Evolutionary conservation across 495 filamentous ascomycete species (phyloP).

Genomic region (Geopyxis carbonaria): DNA sequence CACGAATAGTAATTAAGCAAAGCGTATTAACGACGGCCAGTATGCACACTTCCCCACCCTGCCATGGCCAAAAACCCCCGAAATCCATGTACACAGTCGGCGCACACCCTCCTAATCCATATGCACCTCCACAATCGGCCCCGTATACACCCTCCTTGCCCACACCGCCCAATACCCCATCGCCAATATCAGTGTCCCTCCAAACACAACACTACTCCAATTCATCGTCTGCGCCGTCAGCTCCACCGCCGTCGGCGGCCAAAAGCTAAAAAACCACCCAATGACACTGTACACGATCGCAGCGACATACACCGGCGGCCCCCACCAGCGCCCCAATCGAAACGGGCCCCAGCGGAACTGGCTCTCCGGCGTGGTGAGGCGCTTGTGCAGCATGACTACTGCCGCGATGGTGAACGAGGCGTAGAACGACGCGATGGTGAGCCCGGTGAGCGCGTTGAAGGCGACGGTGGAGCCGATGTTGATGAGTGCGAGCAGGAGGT

Average conservation of each 20-base stretch:
- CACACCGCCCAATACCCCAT: slow-evolving; percentile 27
- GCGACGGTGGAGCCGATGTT: slow-evolving; percentile 23
- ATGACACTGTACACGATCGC: slow-evolving; percentile 27
- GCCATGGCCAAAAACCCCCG: no score
- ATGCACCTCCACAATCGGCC: neutral
- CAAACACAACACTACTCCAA: slow-evolving; percentile 30
- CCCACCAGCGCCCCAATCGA: slow-evolving; percentile 27
- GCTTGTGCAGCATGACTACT: slow-evolving; percentile 25
- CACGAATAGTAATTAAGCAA: no score
- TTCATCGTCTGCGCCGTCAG: slow-evolving; percentile 31
- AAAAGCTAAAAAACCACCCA: slow-evolving; percentile 33
- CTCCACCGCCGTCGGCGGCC: slow-evolving; percentile 28
- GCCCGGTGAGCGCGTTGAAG: slow-evolving; percentile 34
- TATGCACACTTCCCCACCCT: no score
- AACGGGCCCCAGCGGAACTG: slow-evolving; percentile 30
- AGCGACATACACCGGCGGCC: slow-evolving; percentile 29
- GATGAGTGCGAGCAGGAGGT: neutral
- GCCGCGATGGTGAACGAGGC: slow-evolving; percentile 30
- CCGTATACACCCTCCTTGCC: slow-evolving; percentile 26
- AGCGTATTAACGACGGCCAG: no score
- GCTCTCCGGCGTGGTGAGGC: neutral
- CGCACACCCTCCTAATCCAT: neutral
- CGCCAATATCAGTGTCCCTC: slow-evolving; percentile 23
- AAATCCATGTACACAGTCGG: no score
- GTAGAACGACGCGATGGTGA: slow-evolving; percentile 30